Evolutionary conservation across 2,329 filamentous ascomycete species (phyloP).

Genomic region (Cladosporium austrohemisphaericum): DNA sequence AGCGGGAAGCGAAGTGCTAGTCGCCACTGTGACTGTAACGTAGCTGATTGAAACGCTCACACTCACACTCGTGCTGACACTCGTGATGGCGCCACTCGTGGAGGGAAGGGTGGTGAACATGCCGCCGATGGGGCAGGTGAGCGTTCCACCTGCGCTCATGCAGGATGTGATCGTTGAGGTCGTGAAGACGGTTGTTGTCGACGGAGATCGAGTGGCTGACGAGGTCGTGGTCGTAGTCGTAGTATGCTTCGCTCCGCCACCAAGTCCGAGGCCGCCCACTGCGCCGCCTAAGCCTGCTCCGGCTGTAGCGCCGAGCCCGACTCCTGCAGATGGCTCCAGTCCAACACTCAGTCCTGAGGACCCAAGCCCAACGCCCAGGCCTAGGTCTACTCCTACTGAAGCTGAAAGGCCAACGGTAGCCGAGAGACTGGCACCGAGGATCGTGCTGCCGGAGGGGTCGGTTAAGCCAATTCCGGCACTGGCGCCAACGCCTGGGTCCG

Average conservation of each 20-base stretch:
- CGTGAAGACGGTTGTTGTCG: slow-evolving; percentile 22
- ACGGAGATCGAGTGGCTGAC: slow-evolving; percentile 17
- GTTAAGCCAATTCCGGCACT: slow-evolving; percentile 3
- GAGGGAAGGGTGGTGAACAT: slow-evolving; percentile 14
- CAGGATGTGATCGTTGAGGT: slow-evolving; percentile 27
- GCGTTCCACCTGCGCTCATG: slow-evolving; percentile 13
- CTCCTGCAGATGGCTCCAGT: background rate
- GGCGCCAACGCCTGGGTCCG: slow-evolving; percentile 1
- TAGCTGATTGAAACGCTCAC: background rate
- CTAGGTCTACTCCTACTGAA: background rate
- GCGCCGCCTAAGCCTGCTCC: background rate
- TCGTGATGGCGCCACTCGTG: slow-evolving; percentile 10
- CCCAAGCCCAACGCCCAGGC: slow-evolving; percentile 3
- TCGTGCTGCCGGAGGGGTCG: slow-evolving; percentile 12
- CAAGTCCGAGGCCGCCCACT: background rate
- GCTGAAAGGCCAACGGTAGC: slow-evolving; percentile 4
- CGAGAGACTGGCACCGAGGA: slow-evolving; percentile 1
- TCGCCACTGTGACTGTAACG: background rate
- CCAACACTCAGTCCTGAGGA: slow-evolving; percentile 14
- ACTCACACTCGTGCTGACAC: slow-evolving; percentile 2
- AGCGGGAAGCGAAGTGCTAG: background rate
- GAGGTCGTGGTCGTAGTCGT: slow-evolving; percentile 6
- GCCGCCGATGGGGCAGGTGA: slow-evolving; percentile 18
- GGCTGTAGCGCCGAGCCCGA: background rate
- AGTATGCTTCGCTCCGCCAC: background rate